Evolutionary conservation across 1,284 basidiomycete genomes (phyloP).

Genomic region (Pseudozyma pruni): DNA sequence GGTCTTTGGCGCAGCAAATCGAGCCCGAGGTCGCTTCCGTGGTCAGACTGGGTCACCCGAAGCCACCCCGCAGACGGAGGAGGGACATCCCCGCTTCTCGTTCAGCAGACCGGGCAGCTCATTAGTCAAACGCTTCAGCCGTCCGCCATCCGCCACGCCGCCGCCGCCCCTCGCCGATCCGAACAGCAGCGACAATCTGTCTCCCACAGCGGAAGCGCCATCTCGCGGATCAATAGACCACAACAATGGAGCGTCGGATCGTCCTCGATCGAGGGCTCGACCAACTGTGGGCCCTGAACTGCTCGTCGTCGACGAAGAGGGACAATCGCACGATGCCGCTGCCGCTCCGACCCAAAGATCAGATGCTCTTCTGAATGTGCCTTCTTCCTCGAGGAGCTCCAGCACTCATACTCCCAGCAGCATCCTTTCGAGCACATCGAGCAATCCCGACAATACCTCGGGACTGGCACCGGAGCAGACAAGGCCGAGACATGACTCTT

Average conservation of each 20-base stretch:
- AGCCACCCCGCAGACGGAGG: conserved; percentile 23
- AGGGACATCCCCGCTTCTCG: conserved; percentile 26
- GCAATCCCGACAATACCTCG: conserved; percentile 6
- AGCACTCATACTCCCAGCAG: conserved; percentile 30
- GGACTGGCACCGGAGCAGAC: conserved; percentile 2
- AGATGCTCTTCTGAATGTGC: neutral
- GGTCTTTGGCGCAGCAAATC: conserved; percentile 20
- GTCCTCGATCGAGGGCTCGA: conserved; percentile 8
- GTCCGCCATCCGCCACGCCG: conserved; percentile 16
- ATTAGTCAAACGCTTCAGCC: conserved; percentile 26
- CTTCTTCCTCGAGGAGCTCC: conserved; percentile 19
- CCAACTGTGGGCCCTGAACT: conserved; percentile 19
- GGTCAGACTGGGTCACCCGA: conserved; percentile 23
- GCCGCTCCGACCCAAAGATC: neutral
- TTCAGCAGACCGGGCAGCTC: conserved; percentile 25
- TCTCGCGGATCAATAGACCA: conserved; percentile 7
- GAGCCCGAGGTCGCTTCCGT: conserved; percentile 24
- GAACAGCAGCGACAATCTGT: conserved; percentile 5
- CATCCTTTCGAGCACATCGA: conserved; percentile 12
- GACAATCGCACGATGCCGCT: conserved; percentile 16
- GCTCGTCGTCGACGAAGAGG: conserved; percentile 48
- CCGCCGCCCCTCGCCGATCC: conserved; percentile 9
- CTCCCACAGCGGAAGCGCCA: conserved; percentile 7
- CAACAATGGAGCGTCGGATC: conserved; percentile 1
- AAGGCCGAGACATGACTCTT: conserved; percentile 2